phyloP scores from a whole-genome alignment of 2,329 filamentous ascomycete genomes.

The Gyromitra esculenta region DNA sequence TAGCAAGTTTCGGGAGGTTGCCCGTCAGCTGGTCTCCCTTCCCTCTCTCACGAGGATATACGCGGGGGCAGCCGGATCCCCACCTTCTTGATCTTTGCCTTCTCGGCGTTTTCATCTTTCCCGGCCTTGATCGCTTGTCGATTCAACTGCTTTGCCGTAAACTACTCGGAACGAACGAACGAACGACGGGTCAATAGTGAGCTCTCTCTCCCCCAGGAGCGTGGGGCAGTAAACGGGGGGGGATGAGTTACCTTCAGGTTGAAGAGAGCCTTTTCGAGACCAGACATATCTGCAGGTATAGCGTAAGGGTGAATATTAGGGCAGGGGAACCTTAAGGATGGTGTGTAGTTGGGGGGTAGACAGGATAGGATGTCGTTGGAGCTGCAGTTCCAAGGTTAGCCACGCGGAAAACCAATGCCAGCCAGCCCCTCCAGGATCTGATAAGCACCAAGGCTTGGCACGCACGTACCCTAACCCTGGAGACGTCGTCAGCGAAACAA shows the following conservation, averaged over 20 bases:
- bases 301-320: slow-evolving; percentile 13
- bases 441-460: slow-evolving; percentile 35
- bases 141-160: slow-evolving; percentile 72
- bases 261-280: slow-evolving; percentile 71
- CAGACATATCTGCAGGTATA: slow-evolving; percentile 64
- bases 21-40: slow-evolving; percentile 30
- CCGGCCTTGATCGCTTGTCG: slow-evolving; percentile 70
- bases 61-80: slow-evolving; percentile 14
- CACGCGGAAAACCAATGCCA: not conserved
- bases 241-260: slow-evolving; percentile 67
- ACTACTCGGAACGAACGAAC: slow-evolving; percentile 61
- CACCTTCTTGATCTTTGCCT: slow-evolving; percentile 71
- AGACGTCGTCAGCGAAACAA: slow-evolving; percentile 44
- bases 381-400: slow-evolving; percentile 37
- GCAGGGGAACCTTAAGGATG: slow-evolving; percentile 22
- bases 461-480: slow-evolving; percentile 27
- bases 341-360: slow-evolving; percentile 16
- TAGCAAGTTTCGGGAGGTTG: slow-evolving; percentile 56
- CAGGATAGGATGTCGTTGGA: slow-evolving; percentile 48
- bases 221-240: slow-evolving; percentile 28
- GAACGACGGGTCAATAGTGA: slow-evolving; percentile 34
- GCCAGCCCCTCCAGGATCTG: slow-evolving; percentile 36
- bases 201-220: slow-evolving; percentile 6
- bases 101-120: slow-evolving; percentile 70
- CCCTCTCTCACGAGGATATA: not conserved